phyloP scores from a whole-genome alignment of 257 asterid genomes.

The Ilex asprella region DNA sequence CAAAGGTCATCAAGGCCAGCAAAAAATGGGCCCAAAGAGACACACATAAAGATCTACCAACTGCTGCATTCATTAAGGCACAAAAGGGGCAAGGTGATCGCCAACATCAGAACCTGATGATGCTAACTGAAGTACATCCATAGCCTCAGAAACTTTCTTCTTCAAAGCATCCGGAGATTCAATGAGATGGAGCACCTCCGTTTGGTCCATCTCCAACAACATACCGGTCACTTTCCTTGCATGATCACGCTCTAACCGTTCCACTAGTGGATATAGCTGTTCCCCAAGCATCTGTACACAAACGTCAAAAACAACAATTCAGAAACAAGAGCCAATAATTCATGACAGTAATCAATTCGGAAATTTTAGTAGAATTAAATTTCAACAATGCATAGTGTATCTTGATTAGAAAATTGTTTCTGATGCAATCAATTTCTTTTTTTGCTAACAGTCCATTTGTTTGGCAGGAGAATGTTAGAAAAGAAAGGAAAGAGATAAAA shows the following conservation, averaged over 20 bases:
- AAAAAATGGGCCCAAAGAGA: neutral
- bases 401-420: neutral
- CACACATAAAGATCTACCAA: neutral
- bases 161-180: constrained; percentile 82
- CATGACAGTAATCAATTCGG: neutral
- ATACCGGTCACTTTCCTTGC: constrained; percentile 83
- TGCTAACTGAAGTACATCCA: constrained; percentile 60
- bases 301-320: neutral
- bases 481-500: neutral
- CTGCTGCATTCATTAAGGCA: constrained; percentile 11
- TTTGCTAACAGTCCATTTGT: neutral
- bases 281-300: constrained; percentile 76
- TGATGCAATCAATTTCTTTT: neutral
- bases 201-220: constrained; percentile 89
- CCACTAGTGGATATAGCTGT: constrained; percentile 69
- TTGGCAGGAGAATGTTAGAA: neutral
- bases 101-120: constrained; percentile 20
- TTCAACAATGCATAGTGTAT: neutral
- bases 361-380: no score
- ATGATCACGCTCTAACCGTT: constrained; percentile 38
- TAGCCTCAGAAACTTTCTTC: constrained; percentile 70
- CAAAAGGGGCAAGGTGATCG: constrained; percentile 18
- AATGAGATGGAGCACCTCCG: constrained; percentile 80
- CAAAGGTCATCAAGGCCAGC: neutral
- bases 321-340: neutral